A percentile compares a stretch with the other conserved stretches of the same genome.
Conservation (phyloP, 2,329 filamentous ascomycete genomes). For the Botrytis fragariae region DNA sequence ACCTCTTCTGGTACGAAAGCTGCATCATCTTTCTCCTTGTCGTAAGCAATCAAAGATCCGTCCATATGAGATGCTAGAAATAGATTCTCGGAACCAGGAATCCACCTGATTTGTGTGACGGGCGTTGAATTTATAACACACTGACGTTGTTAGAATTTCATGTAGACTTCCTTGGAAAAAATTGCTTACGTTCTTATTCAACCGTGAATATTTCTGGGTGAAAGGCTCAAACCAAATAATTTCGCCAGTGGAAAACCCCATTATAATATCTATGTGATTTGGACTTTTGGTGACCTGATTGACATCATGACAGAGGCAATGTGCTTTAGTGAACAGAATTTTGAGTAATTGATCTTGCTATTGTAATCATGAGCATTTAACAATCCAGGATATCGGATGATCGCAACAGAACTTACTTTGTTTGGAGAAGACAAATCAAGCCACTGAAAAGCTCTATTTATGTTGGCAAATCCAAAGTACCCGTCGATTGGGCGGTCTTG, state of each 20-base stretch:
- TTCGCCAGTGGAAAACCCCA: conserved; percentile 95
- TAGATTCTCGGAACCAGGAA: conserved; percentile 88
- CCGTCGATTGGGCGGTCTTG: conserved; percentile 76
- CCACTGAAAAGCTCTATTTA: conserved; percentile 96
- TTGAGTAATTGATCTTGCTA: conserved; percentile 90
- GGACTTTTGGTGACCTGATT: conserved; percentile 77
- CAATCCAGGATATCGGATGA: neutral
- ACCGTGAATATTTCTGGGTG: conserved; percentile 87
- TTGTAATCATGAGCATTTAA: conserved; percentile 31
- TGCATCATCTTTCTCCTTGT: conserved; percentile 93
- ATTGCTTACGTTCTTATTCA: conserved; percentile 83
- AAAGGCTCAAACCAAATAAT: conserved; percentile 99
- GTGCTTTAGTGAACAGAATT: conserved; percentile 93
- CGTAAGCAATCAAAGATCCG: conserved; percentile 86
- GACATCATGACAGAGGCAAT: conserved; percentile 91
- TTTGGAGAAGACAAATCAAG: conserved; percentile 76
- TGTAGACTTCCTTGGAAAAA: neutral
- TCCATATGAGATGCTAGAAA: conserved; percentile 93
- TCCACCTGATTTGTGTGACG: conserved; percentile 85
- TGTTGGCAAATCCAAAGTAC: conserved; percentile 88
- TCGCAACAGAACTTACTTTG: conserved; percentile 49
- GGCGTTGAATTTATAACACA: conserved; percentile 84
- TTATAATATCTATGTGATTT: conserved; percentile 82
- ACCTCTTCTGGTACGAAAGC: conserved; percentile 71
- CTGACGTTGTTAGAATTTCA: conserved; percentile 42